These are phyloP conservation scores for Backusella westeae DNA, from an alignment of 192 early-diverging fungal genomes.

Conservation along the genomic window DNA sequence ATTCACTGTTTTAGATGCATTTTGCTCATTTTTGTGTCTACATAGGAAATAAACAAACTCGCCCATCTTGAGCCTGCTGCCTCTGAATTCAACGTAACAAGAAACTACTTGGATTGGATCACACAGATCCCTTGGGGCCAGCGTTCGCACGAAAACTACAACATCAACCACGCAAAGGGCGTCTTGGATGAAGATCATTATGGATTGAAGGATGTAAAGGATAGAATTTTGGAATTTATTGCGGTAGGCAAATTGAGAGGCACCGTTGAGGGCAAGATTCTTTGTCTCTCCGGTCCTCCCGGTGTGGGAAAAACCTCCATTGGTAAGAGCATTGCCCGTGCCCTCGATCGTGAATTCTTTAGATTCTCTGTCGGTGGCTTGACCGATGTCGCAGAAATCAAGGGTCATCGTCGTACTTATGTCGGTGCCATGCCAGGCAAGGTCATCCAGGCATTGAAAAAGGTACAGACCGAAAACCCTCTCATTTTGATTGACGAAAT, in stretches of 20 bases:
- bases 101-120: conserved; percentile 99
- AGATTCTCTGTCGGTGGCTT: conserved; percentile 97
- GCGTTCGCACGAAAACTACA: conserved; percentile 88
- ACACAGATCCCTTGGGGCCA: conserved; percentile 98
- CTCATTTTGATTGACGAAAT: conserved; percentile 98
- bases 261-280: conserved; percentile 97
- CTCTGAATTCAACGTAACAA: conserved; percentile 97
- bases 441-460: conserved; percentile 97
- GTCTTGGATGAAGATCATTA: conserved; percentile 99
- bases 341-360: conserved; percentile 93
- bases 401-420: conserved; percentile 98
- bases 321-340: conserved; percentile 96
- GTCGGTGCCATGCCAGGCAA: conserved; percentile 99
- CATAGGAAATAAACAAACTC: conserved; percentile 86
- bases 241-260: conserved; percentile 95
- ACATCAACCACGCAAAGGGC: conserved; percentile 77
- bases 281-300: conserved; percentile 98
- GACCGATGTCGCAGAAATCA: conserved; percentile 98
- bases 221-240: conserved; percentile 98
- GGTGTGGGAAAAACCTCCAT: conserved; percentile 99
- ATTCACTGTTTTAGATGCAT: no score
- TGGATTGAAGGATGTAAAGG: conserved; percentile 99
- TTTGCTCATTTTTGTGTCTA: no score
- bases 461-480: conserved; percentile 98
- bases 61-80: conserved; percentile 92